These are phyloP conservation scores for Candolleomyces aberdarensis DNA, from an alignment of 768 basidiomycete species.

Conservation along the genomic window DNA sequence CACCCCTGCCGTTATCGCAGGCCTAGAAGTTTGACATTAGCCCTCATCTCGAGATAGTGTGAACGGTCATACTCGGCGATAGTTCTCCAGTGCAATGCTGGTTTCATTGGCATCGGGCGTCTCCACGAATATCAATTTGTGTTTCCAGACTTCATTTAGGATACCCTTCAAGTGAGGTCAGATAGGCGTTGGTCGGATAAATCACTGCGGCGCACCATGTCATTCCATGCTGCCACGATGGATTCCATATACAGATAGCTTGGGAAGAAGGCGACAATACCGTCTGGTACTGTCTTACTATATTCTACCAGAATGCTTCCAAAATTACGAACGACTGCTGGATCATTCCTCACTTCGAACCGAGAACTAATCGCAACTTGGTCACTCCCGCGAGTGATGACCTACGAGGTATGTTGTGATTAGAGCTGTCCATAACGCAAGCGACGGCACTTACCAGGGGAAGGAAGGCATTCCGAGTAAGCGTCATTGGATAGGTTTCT, in stretches of 20 bases:
- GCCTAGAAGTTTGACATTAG: constrained; percentile 49
- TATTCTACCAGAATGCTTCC: constrained; percentile 98
- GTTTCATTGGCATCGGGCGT: constrained; percentile 99
- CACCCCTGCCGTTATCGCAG: constrained; percentile 97
- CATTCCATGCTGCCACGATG: constrained; percentile 99
- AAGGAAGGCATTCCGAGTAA: constrained; percentile 93
- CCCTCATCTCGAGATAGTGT: constrained; percentile 6
- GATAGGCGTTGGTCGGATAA: background rate
- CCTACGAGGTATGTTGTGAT: constrained; percentile 40
- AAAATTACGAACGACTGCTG: constrained; percentile 97
- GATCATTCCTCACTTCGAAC: constrained; percentile 98
- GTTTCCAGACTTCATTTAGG: constrained; percentile 98
- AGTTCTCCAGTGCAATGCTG: constrained; percentile 96
- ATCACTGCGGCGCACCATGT: constrained; percentile 72
- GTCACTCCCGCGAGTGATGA: constrained; percentile 96
- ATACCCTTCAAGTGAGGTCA: constrained; percentile 65
- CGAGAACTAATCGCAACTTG: constrained; percentile 98
- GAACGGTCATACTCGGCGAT: constrained; percentile 63
- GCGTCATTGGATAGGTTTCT: constrained; percentile 97
- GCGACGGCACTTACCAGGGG: constrained; percentile 64
- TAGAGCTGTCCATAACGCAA: constrained; percentile 6
- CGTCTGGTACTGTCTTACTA: constrained; percentile 96
- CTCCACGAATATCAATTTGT: constrained; percentile 98
- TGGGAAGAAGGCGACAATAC: constrained; percentile 98
- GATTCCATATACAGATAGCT: constrained; percentile 99